phyloP scores from a whole-genome alignment of 805 yeast species.

The Komagataella pseudopastoris region DNA sequence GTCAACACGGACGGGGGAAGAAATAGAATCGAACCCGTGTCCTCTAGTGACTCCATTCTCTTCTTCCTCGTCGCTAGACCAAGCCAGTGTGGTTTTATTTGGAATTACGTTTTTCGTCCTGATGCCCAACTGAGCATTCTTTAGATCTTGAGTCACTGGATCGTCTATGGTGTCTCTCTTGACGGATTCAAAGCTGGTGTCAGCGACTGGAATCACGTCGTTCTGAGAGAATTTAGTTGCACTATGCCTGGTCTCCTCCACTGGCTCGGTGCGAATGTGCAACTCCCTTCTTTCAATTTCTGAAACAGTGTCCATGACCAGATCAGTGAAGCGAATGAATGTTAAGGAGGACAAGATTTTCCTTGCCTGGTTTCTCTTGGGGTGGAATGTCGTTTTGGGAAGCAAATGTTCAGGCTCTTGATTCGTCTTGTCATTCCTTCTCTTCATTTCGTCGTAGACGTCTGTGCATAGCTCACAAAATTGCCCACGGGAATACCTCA shows the following conservation, averaged over 20 bases:
- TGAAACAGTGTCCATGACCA: slow-evolving; percentile 76
- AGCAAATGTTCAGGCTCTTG: slow-evolving; percentile 50
- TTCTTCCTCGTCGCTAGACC: slow-evolving; percentile 74
- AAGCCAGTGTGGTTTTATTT: slow-evolving; percentile 68
- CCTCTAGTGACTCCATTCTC: neutral
- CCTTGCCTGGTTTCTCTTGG: slow-evolving; percentile 91
- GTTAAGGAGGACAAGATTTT: slow-evolving; percentile 81
- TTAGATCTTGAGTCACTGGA: neutral
- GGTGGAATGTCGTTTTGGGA: slow-evolving; percentile 69
- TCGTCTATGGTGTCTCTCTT: slow-evolving; percentile 4
- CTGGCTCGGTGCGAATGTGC: slow-evolving; percentile 16
- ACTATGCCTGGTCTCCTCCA: neutral
- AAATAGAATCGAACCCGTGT: neutral
- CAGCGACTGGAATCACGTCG: neutral
- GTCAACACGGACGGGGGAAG: neutral
- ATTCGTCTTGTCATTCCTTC: slow-evolving; percentile 52
- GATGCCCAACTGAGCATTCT: slow-evolving; percentile 16
- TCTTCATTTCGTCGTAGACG: slow-evolving; percentile 80
- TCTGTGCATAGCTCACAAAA: slow-evolving; percentile 87
- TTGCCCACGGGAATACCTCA: slow-evolving; percentile 70
- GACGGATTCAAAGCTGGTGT: slow-evolving; percentile 8
- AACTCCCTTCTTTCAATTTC: slow-evolving; percentile 75
- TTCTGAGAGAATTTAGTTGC: neutral
- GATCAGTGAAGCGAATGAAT: slow-evolving; percentile 69
- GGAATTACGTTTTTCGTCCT: slow-evolving; percentile 71